These are phyloP conservation scores for Cucumis melo DNA, from an alignment of 306 rosid species.

Conservation along the genomic window DNA sequence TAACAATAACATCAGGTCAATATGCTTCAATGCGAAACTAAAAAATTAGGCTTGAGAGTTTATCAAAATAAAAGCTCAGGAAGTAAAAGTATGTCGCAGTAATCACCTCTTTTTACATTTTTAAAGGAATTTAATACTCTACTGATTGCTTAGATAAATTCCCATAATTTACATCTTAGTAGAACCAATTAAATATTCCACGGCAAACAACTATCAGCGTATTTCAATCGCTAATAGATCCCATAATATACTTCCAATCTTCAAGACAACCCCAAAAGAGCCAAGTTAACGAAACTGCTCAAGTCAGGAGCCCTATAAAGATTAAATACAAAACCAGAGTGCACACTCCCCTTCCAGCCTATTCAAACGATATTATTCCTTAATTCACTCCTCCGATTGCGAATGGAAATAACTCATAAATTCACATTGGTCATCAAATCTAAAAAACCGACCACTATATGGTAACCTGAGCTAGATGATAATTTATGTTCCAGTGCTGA, in stretches of 20 bases:
- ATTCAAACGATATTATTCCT: not conserved
- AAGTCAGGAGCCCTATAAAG: not conserved
- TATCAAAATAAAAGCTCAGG: not conserved
- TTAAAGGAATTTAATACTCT: not conserved
- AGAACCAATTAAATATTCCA: not conserved
- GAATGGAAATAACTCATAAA: not conserved
- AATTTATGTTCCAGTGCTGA: not conserved
- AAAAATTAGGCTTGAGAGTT: not conserved
- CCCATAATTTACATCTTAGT: not conserved
- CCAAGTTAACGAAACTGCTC: not conserved
- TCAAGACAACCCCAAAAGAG: not conserved
- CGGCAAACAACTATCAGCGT: not conserved
- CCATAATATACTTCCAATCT: not conserved
- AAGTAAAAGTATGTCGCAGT: not conserved
- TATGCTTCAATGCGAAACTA: not conserved
- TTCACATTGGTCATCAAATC: not conserved
- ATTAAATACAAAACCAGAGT: not conserved
- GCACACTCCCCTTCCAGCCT: not conserved
- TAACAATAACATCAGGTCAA: not conserved
- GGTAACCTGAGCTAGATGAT: not conserved
- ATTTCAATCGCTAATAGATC: not conserved
- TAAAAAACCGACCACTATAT: not conserved
- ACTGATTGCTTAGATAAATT: not conserved
- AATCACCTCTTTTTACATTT: not conserved
- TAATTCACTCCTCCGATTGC: not conserved